Evolutionary conservation across 2,329 filamentous ascomycete species (phyloP).

Genomic region (Beauveria medogensis): DNA sequence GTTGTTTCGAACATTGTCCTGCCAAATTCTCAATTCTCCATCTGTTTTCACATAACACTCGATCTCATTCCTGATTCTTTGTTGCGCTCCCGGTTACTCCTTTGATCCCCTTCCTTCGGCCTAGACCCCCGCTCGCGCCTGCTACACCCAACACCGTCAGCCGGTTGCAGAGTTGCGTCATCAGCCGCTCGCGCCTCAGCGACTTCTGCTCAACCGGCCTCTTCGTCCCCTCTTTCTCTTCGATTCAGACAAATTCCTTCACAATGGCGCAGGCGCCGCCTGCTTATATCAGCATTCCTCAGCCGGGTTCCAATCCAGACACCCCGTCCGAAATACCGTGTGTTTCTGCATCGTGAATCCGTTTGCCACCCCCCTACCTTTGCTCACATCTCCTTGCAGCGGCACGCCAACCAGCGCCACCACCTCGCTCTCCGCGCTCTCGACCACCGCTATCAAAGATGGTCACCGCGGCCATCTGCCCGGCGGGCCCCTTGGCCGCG

Average conservation of each 20-base stretch:
- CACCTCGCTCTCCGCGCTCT: slow-evolving; percentile 84
- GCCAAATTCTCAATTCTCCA: not conserved
- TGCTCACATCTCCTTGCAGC: slow-evolving; percentile 36
- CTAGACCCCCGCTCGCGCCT: not conserved
- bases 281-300: slow-evolving; percentile 76
- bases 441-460: slow-evolving; percentile 93
- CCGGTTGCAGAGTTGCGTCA: not conserved
- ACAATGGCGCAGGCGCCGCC: slow-evolving; percentile 40
- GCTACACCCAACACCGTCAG: not conserved
- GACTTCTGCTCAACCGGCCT: not conserved
- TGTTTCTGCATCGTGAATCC: slow-evolving; percentile 27
- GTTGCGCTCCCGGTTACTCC: not conserved
- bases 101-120: not conserved
- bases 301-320: slow-evolving; percentile 71
- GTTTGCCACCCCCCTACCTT: not conserved
- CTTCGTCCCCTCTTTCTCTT: not conserved
- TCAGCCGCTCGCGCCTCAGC: not conserved
- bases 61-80: not conserved
- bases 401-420: slow-evolving; percentile 90
- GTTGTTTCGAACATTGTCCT: not conserved
- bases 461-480: slow-evolving; percentile 78
- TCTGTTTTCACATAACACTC: not conserved
- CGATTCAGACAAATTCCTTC: slow-evolving; percentile 8
- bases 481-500: slow-evolving; percentile 38
- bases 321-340: slow-evolving; percentile 89